Percentiles rank a stretch among this genome's conserved stretches.
Conservation (phyloP, 2,329 filamentous ascomycete species). For the Stylonectria norvegica region DNA sequence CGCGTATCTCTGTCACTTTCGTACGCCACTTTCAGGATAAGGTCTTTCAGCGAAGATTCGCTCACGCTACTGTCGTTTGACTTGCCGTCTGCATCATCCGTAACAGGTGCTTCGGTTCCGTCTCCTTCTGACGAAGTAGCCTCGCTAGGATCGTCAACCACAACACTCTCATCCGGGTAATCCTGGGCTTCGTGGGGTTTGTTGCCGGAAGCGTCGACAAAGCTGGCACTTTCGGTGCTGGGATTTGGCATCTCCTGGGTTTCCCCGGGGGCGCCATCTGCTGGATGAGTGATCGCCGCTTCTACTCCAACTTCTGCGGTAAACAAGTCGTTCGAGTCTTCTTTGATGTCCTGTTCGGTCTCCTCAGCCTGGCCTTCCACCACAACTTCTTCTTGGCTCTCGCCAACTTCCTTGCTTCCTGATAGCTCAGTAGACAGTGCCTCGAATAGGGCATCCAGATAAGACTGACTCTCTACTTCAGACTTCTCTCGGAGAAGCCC, state of each 20-base stretch:
- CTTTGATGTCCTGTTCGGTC: slow-evolving; percentile 6
- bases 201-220: too few relatives aligned
- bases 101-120: neutral
- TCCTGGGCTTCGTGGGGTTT: too few relatives aligned
- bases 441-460: slow-evolving; percentile 49
- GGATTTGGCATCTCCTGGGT: neutral
- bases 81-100: neutral
- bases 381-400: too few relatives aligned
- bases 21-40: slow-evolving; percentile 51
- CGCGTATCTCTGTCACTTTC: slow-evolving; percentile 39
- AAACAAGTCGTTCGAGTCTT: slow-evolving; percentile 5
- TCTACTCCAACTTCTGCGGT: slow-evolving; percentile 4
- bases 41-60: slow-evolving; percentile 40
- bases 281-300: neutral
- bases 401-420: slow-evolving; percentile 22
- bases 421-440: slow-evolving; percentile 40
- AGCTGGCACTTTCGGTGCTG: neutral
- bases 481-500: slow-evolving; percentile 47
- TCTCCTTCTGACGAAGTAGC: neutral
- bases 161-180: too few relatives aligned
- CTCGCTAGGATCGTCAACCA: too few relatives aligned
- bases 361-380: slow-evolving; percentile 9
- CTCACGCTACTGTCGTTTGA: too few relatives aligned
- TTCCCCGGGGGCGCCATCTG: neutral
- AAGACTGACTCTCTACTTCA: slow-evolving; percentile 43